A percentile compares a stretch with the other conserved stretches of the same genome.
phyloP scores from a whole-genome alignment of 2,329 filamentous ascomycete species.

The Aspergillus sergii region DNA sequence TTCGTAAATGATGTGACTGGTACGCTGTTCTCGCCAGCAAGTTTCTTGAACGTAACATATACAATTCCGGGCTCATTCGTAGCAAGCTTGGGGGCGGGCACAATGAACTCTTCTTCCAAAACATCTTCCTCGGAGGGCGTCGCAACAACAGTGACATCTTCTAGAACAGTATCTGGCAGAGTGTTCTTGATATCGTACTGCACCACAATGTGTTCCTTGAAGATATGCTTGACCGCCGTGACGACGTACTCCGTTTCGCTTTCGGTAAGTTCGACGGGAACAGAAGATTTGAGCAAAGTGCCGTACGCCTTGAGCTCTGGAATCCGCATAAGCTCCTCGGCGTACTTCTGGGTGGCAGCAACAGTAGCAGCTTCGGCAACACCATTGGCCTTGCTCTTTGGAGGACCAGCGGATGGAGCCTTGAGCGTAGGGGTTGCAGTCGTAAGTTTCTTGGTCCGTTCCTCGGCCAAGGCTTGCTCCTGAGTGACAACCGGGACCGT shows the following conservation, averaged over 20 bases:
- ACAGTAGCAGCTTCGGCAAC: conserved; percentile 77
- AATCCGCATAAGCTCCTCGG: conserved; percentile 82
- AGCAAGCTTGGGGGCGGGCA: conserved; percentile 78
- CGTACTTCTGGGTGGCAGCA: conserved; percentile 83
- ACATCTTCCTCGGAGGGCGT: conserved; percentile 77
- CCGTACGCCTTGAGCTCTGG: conserved; percentile 92
- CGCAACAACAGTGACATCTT: conserved; percentile 82
- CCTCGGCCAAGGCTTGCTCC: conserved; percentile 93
- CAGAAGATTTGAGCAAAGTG: conserved; percentile 85
- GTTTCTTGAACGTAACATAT: conserved; percentile 91
- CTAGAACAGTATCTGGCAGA: conserved; percentile 82
- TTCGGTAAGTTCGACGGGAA: conserved; percentile 86
- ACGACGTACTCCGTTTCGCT: conserved; percentile 98
- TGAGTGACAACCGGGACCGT: conserved; percentile 91
- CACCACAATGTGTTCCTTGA: conserved; percentile 93
- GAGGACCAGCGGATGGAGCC: conserved; percentile 77
- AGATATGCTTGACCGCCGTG: conserved; percentile 90
- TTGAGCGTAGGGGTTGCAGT: conserved; percentile 91
- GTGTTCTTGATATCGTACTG: conserved; percentile 99
- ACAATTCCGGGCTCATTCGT: conserved; percentile 89
- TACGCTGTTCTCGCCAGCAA: conserved; percentile 73
- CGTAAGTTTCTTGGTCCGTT: conserved; percentile 95
- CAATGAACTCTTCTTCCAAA: conserved; percentile 84
- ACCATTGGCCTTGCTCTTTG: conserved; percentile 68
- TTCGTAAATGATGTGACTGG: conserved; percentile 85